These are phyloP conservation scores for Lanmaoa rubissima DNA, from an alignment of 768 basidiomycete species.

Conservation along the genomic window DNA sequence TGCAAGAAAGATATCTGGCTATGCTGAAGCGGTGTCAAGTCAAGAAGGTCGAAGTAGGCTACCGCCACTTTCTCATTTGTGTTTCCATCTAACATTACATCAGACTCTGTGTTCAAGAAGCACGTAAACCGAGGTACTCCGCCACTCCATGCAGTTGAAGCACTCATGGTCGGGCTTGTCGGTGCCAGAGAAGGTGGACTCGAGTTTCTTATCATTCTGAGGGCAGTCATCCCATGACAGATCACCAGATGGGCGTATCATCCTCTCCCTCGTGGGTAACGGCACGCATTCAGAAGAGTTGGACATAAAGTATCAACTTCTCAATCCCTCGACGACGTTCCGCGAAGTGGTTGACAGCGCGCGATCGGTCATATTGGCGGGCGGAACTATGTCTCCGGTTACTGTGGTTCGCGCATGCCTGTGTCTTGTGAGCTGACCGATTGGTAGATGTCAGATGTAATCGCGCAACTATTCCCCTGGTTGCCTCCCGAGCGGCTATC, in stretches of 20 bases:
- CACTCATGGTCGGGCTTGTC: conserved; percentile 75
- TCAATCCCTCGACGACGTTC: conserved; percentile 90
- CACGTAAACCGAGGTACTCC: conserved; percentile 49
- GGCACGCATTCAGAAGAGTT: conserved; percentile 41
- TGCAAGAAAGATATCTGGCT: conserved; percentile 82
- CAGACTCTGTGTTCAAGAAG: conserved; percentile 9
- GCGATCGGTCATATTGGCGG: conserved; percentile 84
- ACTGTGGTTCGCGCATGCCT: conserved; percentile 23
- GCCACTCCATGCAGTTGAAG: conserved; percentile 77
- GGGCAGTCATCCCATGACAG: background rate
- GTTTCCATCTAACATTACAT: background rate
- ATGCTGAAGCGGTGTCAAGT: conserved; percentile 61
- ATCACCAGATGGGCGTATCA: conserved; percentile 70
- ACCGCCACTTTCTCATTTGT: background rate
- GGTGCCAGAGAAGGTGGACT: conserved; percentile 66
- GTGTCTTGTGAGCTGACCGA: conserved; percentile 3
- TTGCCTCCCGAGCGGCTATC: conserved; percentile 60
- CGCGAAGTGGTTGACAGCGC: conserved; percentile 79
- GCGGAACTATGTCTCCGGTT: conserved; percentile 99
- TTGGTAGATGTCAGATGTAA: conserved; percentile 80
- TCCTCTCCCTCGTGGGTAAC: conserved; percentile 47
- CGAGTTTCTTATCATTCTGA: background rate
- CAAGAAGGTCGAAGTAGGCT: conserved; percentile 35
- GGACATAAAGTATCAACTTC: conserved; percentile 84
- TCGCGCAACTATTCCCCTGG: conserved; percentile 73